A percentile compares a stretch with the other conserved stretches of the same genome.
Evolutionary conservation across 2,329 filamentous ascomycete genomes (phyloP).

Genomic region (Ustilaginoidea virens): DNA sequence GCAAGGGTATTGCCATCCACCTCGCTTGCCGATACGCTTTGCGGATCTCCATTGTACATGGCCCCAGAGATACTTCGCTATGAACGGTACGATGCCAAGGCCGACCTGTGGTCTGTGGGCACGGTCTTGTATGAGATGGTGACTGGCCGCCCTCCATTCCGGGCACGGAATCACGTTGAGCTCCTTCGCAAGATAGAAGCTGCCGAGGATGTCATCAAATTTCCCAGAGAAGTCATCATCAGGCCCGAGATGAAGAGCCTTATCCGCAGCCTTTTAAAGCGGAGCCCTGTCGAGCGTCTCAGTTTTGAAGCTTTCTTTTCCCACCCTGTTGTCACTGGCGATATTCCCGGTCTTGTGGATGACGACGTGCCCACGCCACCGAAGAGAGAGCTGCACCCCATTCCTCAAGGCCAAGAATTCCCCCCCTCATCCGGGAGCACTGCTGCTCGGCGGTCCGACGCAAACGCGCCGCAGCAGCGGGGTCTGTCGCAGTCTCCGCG

Average conservation of each 20-base stretch:
- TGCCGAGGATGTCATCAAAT: slow-evolving; percentile 71
- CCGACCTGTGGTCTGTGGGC: slow-evolving; percentile 93
- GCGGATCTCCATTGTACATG: slow-evolving; percentile 96
- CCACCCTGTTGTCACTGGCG: slow-evolving; percentile 53
- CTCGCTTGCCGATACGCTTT: slow-evolving; percentile 87
- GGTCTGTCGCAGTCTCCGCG: slow-evolving; percentile 24
- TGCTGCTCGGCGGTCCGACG: slow-evolving; percentile 21
- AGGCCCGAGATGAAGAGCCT: slow-evolving; percentile 66
- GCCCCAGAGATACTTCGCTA: slow-evolving; percentile 94
- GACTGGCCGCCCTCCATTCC: slow-evolving; percentile 76
- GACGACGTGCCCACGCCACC: slow-evolving; percentile 47
- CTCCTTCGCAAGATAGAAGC: slow-evolving; percentile 83
- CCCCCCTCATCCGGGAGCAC: slow-evolving; percentile 11
- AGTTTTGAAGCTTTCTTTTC: slow-evolving; percentile 77
- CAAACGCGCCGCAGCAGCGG: slow-evolving; percentile 18
- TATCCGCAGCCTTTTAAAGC: slow-evolving; percentile 68
- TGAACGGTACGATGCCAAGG: slow-evolving; percentile 93
- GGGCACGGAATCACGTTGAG: slow-evolving; percentile 88
- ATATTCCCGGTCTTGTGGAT: slow-evolving; percentile 67
- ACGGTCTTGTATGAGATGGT: slow-evolving; percentile 95
- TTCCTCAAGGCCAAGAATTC: slow-evolving; percentile 15
- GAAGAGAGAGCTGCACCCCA: slow-evolving; percentile 19
- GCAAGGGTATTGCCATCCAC: slow-evolving; percentile 81
- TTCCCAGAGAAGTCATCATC: slow-evolving; percentile 56
- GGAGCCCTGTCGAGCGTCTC: slow-evolving; percentile 70